Evolutionary conservation across 495 filamentous ascomycete species (phyloP), one percentile per base, ranked within the genome.

Genomic region (Penicillium herquei): DNA sequence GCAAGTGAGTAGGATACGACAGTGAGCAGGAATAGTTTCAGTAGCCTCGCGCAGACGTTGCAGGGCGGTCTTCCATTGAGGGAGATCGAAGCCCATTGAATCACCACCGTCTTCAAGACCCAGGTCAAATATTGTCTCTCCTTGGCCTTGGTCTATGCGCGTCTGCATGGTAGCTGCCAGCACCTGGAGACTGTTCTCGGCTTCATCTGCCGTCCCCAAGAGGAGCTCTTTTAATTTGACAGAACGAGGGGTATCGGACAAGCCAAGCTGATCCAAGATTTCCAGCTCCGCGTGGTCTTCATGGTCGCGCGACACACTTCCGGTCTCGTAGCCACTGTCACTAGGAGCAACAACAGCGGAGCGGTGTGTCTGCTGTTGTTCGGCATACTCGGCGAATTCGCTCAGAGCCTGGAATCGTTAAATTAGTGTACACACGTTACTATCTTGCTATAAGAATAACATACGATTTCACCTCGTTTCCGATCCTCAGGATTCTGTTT

Each of bases 321-420:
- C 60, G 7, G 72, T 74, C 21, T 74, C 70, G 52, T 78, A 75
- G 30, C 72, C 71, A 60, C 68, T 78, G 46, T 78, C 72, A 59
- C 73, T 75, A 17, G 74, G 73, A 12, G 65, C 70, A 17, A 58
- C 61, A 26, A 69, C 60, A 17, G 63, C 66, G 75, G 60, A 86
- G 67, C 53, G 86, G 73, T 73, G 92, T 4, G 83, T 81, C 70
- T 97, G 93, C 69, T 98, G 91, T 72, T 92, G 87, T 70, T 97
- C 92, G 54, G 96, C 95, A 61, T 96, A 98, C 70, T 98, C 94
- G 68, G 95, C 91, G 66, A 98, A 98, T 61, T 97, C 94, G 78
- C 89, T 93, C 55, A 98, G 80, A 16, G 94, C 94, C 90, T 94
- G 57, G 53, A 51, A 26, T 40, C 49, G 34, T 43, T 59, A 50